A percentile compares a stretch with the other conserved stretches of the same genome.
phyloP scores from a whole-genome alignment of 2,329 filamentous ascomycete species.

The Colletotrichum eleusines region DNA sequence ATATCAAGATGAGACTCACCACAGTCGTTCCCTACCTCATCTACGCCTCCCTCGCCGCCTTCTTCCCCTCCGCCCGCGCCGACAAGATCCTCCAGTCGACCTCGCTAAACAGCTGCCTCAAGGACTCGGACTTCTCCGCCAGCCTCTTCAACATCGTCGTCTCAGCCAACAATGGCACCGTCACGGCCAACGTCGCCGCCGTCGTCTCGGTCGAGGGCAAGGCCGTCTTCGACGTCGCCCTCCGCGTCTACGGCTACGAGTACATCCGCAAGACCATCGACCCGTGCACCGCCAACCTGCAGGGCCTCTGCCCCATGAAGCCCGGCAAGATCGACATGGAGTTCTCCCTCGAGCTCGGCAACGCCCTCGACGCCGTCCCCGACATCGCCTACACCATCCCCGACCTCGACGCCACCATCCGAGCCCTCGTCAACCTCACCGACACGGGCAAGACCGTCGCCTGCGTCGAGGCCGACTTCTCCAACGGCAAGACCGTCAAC shows the following conservation, averaged over 20 bases:
- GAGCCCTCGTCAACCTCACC: constrained; percentile 82
- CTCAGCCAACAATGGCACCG: constrained; percentile 79
- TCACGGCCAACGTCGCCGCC: constrained; percentile 81
- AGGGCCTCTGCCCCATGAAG: constrained; percentile 90
- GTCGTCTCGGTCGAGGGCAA: constrained; percentile 86
- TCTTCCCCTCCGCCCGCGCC: constrained; percentile 63
- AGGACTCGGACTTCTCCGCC: constrained; percentile 86
- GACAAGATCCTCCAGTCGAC: constrained; percentile 80
- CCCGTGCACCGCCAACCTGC: constrained; percentile 78
- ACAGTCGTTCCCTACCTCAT: constrained; percentile 50
- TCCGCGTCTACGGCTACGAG: constrained; percentile 86
- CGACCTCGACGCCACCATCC: constrained; percentile 89
- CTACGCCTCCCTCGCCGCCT: constrained; percentile 58
- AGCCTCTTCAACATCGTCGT: constrained; percentile 89
- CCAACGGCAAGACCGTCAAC: constrained; percentile 93
- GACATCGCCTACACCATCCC: constrained; percentile 87
- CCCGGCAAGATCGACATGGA: constrained; percentile 83
- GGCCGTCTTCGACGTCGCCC: constrained; percentile 80
- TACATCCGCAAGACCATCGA: constrained; percentile 76
- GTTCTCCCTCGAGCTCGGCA: constrained; percentile 43
- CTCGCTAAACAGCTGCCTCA: constrained; percentile 87
- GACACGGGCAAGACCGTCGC: constrained; percentile 74
- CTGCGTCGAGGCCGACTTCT: constrained; percentile 88
- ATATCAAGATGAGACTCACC: constrained; percentile 23
- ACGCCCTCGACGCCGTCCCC: constrained; percentile 68